Conservation (phyloP, 2,329 filamentous ascomycete genomes). For the Pseudogymnoascus sp. region DNA sequence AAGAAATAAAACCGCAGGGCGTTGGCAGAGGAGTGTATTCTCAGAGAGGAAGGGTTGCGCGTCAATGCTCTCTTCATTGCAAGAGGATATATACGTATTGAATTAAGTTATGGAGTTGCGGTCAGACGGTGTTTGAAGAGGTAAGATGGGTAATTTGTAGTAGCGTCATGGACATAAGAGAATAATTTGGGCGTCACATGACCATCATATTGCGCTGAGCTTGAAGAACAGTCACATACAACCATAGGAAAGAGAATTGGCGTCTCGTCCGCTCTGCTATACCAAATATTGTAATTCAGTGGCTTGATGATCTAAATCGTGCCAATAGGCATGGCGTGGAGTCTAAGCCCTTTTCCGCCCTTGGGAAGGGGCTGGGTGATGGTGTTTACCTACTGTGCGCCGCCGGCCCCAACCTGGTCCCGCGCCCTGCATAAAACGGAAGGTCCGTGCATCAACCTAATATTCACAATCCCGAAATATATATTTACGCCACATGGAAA, state of each 20-base stretch:
- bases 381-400: no score
- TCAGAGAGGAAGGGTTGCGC: not conserved
- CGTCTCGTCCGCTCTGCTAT: not conserved
- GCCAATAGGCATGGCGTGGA: no score
- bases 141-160: not conserved
- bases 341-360: no score
- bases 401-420: no score
- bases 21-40: not conserved
- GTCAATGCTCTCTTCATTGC: not conserved
- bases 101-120: not conserved
- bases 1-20: not conserved
- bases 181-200: no score
- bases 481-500: no score
- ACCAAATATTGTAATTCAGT: not conserved
- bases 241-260: not conserved
- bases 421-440: no score
- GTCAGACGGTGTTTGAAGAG: not conserved
- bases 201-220: no score
- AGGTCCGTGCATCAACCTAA: no score
- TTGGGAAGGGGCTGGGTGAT: no score
- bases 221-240: not conserved
- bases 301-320: no score
- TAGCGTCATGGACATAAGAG: not conserved
- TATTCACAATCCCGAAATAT: no score
- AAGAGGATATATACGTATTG: not conserved